These are phyloP conservation scores for Gigaspora rosea DNA, from an alignment of 192 early-diverging fungal species.

Conservation along the genomic window DNA sequence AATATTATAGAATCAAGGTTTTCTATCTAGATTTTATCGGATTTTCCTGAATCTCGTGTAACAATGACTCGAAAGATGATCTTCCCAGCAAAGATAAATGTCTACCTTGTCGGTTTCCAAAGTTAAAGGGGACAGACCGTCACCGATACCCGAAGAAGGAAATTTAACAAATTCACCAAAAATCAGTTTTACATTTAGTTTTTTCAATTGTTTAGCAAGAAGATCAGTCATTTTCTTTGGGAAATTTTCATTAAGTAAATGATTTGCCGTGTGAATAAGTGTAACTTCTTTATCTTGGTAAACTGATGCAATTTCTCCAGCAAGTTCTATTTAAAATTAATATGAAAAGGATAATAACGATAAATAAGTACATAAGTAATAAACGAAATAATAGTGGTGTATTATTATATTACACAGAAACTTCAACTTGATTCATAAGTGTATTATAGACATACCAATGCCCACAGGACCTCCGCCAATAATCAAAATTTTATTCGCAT, in stretches of 20 bases:
- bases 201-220: conserved; percentile 4
- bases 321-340: conserved; percentile 42
- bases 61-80: background rate
- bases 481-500: conserved; percentile 52
- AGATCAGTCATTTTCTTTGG: conserved; percentile 23
- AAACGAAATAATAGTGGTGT: no score
- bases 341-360: background rate
- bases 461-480: conserved; percentile 66
- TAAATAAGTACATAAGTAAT: background rate
- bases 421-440: background rate
- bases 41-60: no score
- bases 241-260: conserved; percentile 41
- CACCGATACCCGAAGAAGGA: background rate
- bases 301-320: conserved; percentile 52
- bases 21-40: no score
- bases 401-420: no score
- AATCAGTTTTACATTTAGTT: conserved; percentile 34
- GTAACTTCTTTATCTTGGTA: conserved; percentile 50
- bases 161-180: conserved; percentile 26
- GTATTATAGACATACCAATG: conserved; percentile 34
- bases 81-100: background rate
- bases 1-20: no score
- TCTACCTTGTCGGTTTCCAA: conserved; percentile 33
- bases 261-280: conserved; percentile 41
- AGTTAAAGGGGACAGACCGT: background rate